phyloP scores from a whole-genome alignment of 306 rosid genomes.

The Senna tora region DNA sequence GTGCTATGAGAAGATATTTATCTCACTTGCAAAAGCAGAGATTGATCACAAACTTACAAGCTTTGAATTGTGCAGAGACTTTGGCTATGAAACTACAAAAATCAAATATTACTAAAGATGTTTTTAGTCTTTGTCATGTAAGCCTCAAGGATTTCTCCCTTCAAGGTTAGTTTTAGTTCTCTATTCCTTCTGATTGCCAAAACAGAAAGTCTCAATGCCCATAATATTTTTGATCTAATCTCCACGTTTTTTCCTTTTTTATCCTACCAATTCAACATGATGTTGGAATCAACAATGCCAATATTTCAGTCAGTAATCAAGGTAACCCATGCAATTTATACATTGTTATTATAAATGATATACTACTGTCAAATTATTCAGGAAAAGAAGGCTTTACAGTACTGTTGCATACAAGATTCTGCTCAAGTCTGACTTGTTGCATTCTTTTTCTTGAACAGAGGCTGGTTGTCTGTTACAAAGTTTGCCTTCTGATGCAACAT shows the following conservation, averaged over 20 bases:
- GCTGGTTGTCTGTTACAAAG: slow-evolving; percentile 93
- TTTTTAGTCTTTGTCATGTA: slow-evolving; percentile 79
- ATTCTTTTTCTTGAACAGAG: slow-evolving; percentile 53
- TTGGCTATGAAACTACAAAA: slow-evolving; percentile 75
- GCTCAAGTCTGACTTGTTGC: slow-evolving; percentile 31
- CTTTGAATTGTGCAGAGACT: slow-evolving; percentile 86
- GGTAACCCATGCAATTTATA: slow-evolving; percentile 52
- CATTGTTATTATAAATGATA: slow-evolving; percentile 12
- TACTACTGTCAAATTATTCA: background rate
- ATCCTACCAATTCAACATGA: slow-evolving; percentile 40
- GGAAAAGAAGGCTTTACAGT: background rate
- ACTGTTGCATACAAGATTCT: slow-evolving; percentile 11
- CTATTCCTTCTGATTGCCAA: slow-evolving; percentile 13
- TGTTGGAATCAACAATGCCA: slow-evolving; percentile 42
- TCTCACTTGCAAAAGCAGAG: slow-evolving; percentile 97
- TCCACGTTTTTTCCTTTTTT: slow-evolving; percentile 41
- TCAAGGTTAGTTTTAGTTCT: slow-evolving; percentile 71
- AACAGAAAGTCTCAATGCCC: slow-evolving; percentile 14
- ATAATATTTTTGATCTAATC: slow-evolving; percentile 35
- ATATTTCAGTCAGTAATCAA: slow-evolving; percentile 76
- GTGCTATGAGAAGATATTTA: slow-evolving; percentile 82
- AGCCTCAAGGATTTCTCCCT: slow-evolving; percentile 95
- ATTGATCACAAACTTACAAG: slow-evolving; percentile 92
- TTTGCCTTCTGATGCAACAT: slow-evolving; percentile 90
- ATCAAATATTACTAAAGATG: slow-evolving; percentile 64